These are phyloP conservation scores for Pythium insidiosum DNA, from an alignment of 352 stramenopile species.

Conservation along the genomic window DNA sequence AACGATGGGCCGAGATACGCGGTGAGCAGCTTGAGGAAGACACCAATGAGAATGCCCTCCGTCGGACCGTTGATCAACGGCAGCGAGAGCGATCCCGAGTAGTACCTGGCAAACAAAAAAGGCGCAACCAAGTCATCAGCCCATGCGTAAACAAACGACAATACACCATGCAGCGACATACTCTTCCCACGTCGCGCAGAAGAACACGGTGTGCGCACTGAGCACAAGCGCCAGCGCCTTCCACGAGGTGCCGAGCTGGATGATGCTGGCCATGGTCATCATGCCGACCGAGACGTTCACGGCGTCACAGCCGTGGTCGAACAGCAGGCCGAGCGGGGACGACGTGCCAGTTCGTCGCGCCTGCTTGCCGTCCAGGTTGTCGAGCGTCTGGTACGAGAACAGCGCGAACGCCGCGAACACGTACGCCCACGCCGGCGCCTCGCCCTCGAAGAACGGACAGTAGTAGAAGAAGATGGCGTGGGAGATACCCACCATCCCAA, in stretches of 20 bases:
- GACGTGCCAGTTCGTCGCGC: constrained; percentile 71
- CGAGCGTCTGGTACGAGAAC: constrained; percentile 73
- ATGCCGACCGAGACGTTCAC: constrained; percentile 77
- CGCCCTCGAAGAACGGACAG: constrained; percentile 62
- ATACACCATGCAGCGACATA: constrained; percentile 12
- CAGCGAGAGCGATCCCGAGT: constrained; percentile 92
- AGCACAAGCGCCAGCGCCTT: constrained; percentile 65
- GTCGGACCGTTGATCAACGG: constrained; percentile 96
- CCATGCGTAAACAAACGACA: neutral
- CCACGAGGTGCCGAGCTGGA: constrained; percentile 75
- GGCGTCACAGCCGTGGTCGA: constrained; percentile 81
- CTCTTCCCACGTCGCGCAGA: constrained; percentile 87
- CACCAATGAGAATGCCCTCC: constrained; percentile 91
- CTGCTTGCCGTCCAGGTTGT: constrained; percentile 85
- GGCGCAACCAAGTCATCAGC: neutral
- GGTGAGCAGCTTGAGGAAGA: constrained; percentile 72
- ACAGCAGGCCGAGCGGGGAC: constrained; percentile 71
- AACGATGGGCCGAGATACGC: constrained; percentile 49
- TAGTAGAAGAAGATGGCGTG: constrained; percentile 63
- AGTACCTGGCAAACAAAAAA: constrained; percentile 61
- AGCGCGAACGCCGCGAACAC: constrained; percentile 44
- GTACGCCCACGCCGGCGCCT: constrained; percentile 66
- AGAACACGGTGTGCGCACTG: constrained; percentile 77
- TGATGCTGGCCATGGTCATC: constrained; percentile 72
- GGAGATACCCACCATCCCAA: constrained; percentile 52